Conservation (phyloP, 768 basidiomycete species). For the Pholiota molesta region DNA sequence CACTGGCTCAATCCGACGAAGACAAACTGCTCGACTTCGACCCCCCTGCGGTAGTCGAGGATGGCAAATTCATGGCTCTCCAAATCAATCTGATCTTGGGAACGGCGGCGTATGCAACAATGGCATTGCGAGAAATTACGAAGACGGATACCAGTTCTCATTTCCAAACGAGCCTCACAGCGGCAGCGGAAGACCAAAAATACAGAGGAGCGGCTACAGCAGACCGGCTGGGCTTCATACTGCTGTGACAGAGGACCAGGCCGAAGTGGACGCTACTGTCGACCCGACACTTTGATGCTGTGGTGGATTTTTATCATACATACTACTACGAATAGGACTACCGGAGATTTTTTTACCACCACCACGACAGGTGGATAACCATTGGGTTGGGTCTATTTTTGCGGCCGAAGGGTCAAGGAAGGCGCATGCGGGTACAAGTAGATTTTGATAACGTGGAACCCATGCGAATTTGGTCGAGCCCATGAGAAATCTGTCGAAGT, state of each 20-base stretch:
- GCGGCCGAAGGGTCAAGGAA: neutral
- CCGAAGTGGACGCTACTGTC: slow-evolving; percentile 5
- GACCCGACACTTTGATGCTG: neutral
- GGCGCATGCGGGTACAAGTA: neutral
- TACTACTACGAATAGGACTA: neutral
- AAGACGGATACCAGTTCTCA: slow-evolving; percentile 96
- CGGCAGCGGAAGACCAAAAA: slow-evolving; percentile 79
- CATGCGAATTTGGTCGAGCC: neutral
- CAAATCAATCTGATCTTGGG: slow-evolving; percentile 86
- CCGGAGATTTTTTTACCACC: neutral
- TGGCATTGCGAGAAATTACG: slow-evolving; percentile 94
- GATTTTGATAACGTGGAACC: neutral
- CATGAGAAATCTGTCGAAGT: neutral
- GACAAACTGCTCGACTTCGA: slow-evolving; percentile 87
- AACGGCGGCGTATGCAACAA: slow-evolving; percentile 95
- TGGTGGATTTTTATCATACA: neutral
- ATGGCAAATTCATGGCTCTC: slow-evolving; percentile 86
- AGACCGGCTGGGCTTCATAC: slow-evolving; percentile 29
- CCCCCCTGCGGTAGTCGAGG: slow-evolving; percentile 61
- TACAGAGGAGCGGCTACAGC: slow-evolving; percentile 58
- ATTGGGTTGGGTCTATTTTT: neutral
- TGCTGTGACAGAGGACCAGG: slow-evolving; percentile 16
- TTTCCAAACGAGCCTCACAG: slow-evolving; percentile 81
- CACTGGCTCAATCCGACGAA: slow-evolving; percentile 94
- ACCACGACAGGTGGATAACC: neutral